phyloP scores from a whole-genome alignment of 2,329 filamentous ascomycete species.

The Zymoseptoria tritici region DNA sequence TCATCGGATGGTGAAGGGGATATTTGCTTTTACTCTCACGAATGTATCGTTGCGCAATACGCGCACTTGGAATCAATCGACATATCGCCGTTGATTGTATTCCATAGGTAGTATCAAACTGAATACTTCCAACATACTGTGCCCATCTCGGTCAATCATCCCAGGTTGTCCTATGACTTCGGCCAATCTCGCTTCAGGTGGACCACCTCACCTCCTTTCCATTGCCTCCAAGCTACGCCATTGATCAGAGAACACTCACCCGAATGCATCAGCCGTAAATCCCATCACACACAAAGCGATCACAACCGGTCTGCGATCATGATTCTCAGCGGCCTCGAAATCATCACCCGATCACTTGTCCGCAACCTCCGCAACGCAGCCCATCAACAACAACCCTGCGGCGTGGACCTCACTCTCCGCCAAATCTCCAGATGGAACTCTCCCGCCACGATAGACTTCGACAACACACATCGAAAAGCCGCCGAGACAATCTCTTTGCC shows the following conservation, averaged over 20 bases:
- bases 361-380: constrained; percentile 1
- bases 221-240: too few species aligned
- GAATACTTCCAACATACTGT: too few species aligned
- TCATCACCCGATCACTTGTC: constrained; percentile 8
- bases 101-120: too few species aligned
- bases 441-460: constrained; percentile 10
- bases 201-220: too few species aligned
- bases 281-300: background rate
- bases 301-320: background rate
- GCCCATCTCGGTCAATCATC: too few species aligned
- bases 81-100: too few species aligned
- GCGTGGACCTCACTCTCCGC: constrained; percentile 14
- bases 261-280: background rate
- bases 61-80: too few species aligned
- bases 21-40: too few species aligned
- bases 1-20: too few species aligned
- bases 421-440: constrained; percentile 8
- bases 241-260: background rate
- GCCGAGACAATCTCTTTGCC: constrained; percentile 2
- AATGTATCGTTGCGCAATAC: too few species aligned
- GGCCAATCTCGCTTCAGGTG: too few species aligned
- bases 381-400: constrained; percentile 14
- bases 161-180: too few species aligned
- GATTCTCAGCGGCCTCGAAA: constrained; percentile 11
- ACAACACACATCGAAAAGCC: constrained; percentile 5